Base-by-base conservation (phyloP, 352 stramenopile species). In the Blastocystis sp. region DNA sequence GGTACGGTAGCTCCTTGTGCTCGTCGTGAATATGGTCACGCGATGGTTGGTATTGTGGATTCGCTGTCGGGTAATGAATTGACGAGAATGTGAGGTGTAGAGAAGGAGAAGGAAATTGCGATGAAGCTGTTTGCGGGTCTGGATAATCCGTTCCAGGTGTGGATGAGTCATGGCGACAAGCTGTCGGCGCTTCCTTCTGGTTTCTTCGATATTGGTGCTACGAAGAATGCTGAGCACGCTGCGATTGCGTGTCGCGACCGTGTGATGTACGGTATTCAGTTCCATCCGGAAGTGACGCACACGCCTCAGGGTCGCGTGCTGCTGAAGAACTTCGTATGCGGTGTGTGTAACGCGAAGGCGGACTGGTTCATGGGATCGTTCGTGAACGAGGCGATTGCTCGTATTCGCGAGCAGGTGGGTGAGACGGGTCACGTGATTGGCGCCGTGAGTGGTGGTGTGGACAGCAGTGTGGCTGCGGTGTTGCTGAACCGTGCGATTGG, bases 91-190 rank as follows among this genome's bases (percentile, higher is more conserved):
- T n/a, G n/a, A n/a, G 9, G 48, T 4, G 7, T 72, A 72, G 61
- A 53, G 24, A 32, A 72, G 44, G 36, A 72, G 11, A 8, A 4
- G 4, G 4, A 48, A 6, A 81, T 73, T 1, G 87, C 76, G 16
- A 54, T 57, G 40, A 89, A 89, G 0, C 90, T 98, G 16, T 94
- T 98, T 84, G 88, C 94, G 21, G 94, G 92, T 11, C 91, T 95
- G 27, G 92, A 94, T 34, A 86, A 92, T n/a, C 91, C 96, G 76
- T 97, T 97, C 89, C 93, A 97, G 89, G 93, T 99, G 90, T 99
- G 96, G 96, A 99, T 99, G 96, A 97, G 92, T 88, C 96, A 99
- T 90, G 96, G 95, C 40, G 96, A 99, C 90, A 98, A 98, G 89
- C 90, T 99, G 49, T 94, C 92, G 81, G 89, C 90, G 48, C 91